phyloP scores from a whole-genome alignment of 805 yeast species.

The Tetrapisispora iriomotensis region DNA sequence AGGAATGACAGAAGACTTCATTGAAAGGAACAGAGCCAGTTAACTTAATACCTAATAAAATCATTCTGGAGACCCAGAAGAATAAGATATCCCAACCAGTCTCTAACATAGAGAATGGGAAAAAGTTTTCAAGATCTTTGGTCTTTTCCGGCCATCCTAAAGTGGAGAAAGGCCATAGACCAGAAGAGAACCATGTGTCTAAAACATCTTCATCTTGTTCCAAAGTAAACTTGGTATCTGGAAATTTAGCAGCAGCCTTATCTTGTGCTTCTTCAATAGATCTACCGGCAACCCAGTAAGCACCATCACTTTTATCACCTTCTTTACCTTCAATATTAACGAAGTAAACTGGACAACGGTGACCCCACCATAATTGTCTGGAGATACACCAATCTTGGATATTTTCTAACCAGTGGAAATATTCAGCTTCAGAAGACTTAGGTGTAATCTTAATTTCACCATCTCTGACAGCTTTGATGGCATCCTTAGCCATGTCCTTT shows the following conservation, averaged over 20 bases:
- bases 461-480: constrained; percentile 71
- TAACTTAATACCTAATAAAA: constrained; percentile 78
- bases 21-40: constrained; percentile 88
- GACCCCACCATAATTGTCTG: constrained; percentile 94
- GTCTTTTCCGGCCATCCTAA: constrained; percentile 90
- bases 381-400: constrained; percentile 99
- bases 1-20: constrained; percentile 96
- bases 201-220: constrained; percentile 97
- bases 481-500: constrained; percentile 77
- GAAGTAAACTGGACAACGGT: constrained; percentile 93
- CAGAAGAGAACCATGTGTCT: constrained; percentile 98
- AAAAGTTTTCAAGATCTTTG: constrained; percentile 63
- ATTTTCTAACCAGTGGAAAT: constrained; percentile 89
- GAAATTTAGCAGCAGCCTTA: constrained; percentile 69
- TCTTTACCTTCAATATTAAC: constrained; percentile 68
- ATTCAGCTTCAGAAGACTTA: constrained; percentile 83
- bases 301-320: constrained; percentile 50
- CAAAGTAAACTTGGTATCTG: constrained; percentile 58
- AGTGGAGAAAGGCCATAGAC: constrained; percentile 95
- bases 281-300: constrained; percentile 89
- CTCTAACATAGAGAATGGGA: constrained; percentile 89
- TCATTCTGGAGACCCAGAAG: constrained; percentile 99
- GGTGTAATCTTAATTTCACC: constrained; percentile 81
- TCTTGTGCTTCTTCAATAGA: constrained; percentile 68
- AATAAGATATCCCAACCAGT: constrained; percentile 99